Evolutionary conservation across 2,329 filamentous ascomycete genomes (phyloP).

Genomic region (Botrytis cinerea): DNA sequence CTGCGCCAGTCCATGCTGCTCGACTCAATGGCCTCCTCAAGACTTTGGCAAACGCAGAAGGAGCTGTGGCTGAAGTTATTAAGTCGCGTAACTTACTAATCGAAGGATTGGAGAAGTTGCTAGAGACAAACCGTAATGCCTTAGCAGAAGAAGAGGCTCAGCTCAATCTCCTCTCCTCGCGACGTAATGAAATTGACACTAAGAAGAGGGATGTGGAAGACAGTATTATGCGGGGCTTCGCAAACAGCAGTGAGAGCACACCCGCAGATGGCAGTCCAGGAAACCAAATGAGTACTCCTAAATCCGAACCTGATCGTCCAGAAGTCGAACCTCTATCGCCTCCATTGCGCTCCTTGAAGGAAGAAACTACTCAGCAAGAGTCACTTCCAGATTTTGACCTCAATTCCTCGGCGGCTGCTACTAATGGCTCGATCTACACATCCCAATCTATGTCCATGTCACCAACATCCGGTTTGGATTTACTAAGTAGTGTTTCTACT

Average conservation of each 20-base stretch:
- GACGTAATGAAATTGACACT: constrained; percentile 71
- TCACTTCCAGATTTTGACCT: constrained; percentile 42
- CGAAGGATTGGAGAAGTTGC: constrained; percentile 76
- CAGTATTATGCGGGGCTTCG: constrained; percentile 82
- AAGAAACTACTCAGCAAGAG: constrained; percentile 39
- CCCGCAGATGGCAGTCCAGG: constrained; percentile 48
- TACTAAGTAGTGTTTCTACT: constrained; percentile 44
- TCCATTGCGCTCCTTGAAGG: constrained; percentile 55
- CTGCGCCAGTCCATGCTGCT: constrained; percentile 88
- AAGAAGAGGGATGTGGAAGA: constrained; percentile 90
- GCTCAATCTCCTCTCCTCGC: constrained; percentile 62
- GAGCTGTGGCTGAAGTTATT: constrained; percentile 84
- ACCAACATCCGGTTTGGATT: constrained; percentile 42
- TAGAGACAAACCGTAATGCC: constrained; percentile 70
- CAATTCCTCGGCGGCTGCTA: constrained; percentile 41
- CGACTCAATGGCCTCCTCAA: constrained; percentile 88
- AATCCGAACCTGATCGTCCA: constrained; percentile 68
- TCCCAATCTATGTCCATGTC: constrained; percentile 30
- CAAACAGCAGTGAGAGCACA: constrained; percentile 54
- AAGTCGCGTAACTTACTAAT: constrained; percentile 80
- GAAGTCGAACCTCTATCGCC: constrained; percentile 86
- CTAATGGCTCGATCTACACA: constrained; percentile 24
- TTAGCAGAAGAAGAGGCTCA: constrained; percentile 70
- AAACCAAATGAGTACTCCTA: constrained; percentile 45
- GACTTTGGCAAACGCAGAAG: constrained; percentile 83